phyloP scores from a whole-genome alignment of 148 eudicot species.

The Chenopodium suecicum region DNA sequence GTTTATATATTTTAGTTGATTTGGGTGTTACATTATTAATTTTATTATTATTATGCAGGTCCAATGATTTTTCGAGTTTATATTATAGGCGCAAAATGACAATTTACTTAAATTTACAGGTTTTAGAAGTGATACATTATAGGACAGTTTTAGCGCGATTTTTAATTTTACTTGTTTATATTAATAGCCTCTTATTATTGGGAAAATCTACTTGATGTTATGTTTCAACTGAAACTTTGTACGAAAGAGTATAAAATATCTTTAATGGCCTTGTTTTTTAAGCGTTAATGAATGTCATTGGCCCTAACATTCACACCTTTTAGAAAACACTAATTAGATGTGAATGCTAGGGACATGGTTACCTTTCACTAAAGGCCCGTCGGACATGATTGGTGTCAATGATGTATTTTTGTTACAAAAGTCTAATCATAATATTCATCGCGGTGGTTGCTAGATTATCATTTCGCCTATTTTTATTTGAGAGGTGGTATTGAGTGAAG shows the following conservation, averaged over 20 bases:
- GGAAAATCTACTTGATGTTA: slow-evolving; percentile 7
- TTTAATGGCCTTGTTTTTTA: slow-evolving; percentile 5
- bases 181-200: not conserved
- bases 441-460: too few species aligned
- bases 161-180: not conserved
- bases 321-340: not conserved
- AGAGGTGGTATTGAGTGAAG: too few species aligned
- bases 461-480: too few species aligned
- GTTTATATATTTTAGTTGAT: not conserved
- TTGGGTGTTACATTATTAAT: not conserved
- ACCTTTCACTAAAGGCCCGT: not conserved
- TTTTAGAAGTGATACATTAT: not conserved
- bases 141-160: not conserved
- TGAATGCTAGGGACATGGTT: not conserved
- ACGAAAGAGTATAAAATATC: not conserved
- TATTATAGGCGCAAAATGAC: not conserved
- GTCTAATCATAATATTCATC: too few species aligned
- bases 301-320: not conserved
- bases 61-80: slow-evolving; percentile 4
- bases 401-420: too few species aligned
- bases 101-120: not conserved
- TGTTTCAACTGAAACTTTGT: slow-evolving; percentile 15
- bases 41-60: not conserved
- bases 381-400: too few species aligned
- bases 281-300: not conserved